Evolutionary conservation across 179 eudicot species (phyloP).

Genomic region (Vitellaria paradoxa): DNA sequence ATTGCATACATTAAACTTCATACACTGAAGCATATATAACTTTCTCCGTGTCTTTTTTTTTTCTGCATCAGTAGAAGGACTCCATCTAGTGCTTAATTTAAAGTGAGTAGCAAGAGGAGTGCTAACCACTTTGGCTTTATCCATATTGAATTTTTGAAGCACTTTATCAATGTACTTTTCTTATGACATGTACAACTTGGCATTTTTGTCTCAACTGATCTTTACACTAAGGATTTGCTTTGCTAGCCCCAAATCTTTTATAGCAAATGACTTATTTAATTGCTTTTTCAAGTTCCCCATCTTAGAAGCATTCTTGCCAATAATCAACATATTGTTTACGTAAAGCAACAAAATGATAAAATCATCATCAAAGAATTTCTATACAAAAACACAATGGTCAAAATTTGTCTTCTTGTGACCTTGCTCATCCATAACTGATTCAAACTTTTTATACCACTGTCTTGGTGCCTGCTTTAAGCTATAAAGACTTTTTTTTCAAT

Average conservation of each 20-base stretch:
- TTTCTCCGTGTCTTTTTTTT: neutral
- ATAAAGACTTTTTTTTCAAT: neutral
- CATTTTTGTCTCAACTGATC: neutral
- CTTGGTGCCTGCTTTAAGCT: slow-evolving; percentile 3
- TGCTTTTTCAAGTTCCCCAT: too few species aligned
- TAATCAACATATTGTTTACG: slow-evolving; percentile 4
- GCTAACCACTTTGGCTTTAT: too few species aligned
- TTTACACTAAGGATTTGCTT: too few species aligned
- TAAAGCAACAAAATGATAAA: slow-evolving; percentile 7
- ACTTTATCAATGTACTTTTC: neutral
- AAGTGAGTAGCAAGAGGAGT: neutral
- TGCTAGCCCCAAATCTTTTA: too few species aligned
- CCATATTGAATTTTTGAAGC: too few species aligned
- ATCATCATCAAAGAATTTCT: slow-evolving; percentile 10
- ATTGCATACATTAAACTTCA: too few species aligned
- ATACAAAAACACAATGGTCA: slow-evolving; percentile 12
- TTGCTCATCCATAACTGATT: neutral
- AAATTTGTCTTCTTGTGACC: neutral
- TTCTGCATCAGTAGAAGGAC: neutral
- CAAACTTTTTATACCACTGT: neutral
- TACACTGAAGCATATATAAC: too few species aligned
- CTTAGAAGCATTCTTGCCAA: neutral
- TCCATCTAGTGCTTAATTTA: too few species aligned
- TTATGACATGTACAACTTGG: neutral
- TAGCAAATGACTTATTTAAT: too few species aligned